Evolutionary conservation across 2,329 filamentous ascomycete species (phyloP), one percentile per base, ranked within the genome.

Genomic region (Colletotrichum sojae): DNA sequence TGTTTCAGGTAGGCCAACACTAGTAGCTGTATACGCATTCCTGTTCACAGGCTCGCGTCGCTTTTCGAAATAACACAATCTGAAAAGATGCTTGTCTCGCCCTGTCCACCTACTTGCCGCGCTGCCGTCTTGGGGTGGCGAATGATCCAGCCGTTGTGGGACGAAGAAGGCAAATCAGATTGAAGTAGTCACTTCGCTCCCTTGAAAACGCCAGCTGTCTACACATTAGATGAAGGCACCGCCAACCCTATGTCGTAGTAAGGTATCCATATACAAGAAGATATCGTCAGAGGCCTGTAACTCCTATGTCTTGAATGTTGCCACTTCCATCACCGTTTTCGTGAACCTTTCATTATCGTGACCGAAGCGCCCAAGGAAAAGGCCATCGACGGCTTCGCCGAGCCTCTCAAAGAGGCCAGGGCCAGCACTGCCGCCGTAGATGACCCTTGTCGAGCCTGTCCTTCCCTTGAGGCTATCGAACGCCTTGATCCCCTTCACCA

Each of bases 401-500:
- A 96, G 82, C 73, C 85, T 86, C 73, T 83, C 84, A 81, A 92
- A 97, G 54, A 94, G 84, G 0, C 94, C 94, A 1, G 93, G 92
- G 0, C 93, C 93, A 12, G 94, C 94, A 77, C 92, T 94, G 1
- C 94, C 94, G 0, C 94, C 94, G 77, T 97, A 97, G 18, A 97
- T 78, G 51, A 96, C 90, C 70, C 93, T 88, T 59, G 89, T 90
- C 5, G 83, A 77, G 0, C 89, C 91, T 12, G 80, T 81, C 57
- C 90, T 83, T 20, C 76, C 76, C 67, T 80, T 79, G 6, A 89
- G 81, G 61, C 86, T 82, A 27, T 88, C 85, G 12, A 88, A 78
- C 6, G 75, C 75, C 62, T 91, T 85, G 56, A 95, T 84, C 18
- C 88, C 88, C 73, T 86, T 85, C 16, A 92, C 90, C 2, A 96